phyloP scores from a whole-genome alignment of 441 rosid species.

The Euphorbia corollata region DNA sequence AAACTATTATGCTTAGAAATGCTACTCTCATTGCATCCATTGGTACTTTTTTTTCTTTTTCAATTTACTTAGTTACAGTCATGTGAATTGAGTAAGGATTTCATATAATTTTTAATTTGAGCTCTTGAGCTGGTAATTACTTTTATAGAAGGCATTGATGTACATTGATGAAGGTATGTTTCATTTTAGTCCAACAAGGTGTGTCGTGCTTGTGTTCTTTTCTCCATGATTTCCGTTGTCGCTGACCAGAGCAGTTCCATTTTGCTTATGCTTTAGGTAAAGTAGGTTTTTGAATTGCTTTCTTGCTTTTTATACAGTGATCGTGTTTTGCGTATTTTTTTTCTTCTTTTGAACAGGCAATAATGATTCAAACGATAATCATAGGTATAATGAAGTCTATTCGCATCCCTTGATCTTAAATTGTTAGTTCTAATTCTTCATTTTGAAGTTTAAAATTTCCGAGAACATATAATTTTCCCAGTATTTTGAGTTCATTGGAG shows the following conservation, averaged over 20 bases:
- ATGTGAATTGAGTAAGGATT: not conserved
- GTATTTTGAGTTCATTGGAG: not conserved
- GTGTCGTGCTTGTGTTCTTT: too few relatives aligned
- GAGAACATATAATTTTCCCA: not conserved
- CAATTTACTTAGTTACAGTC: not conserved
- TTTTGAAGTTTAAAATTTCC: not conserved
- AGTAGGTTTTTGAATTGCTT: constrained; percentile 26
- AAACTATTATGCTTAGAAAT: not conserved
- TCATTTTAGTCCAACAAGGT: not conserved
- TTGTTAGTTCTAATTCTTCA: not conserved
- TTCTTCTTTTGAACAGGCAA: not conserved
- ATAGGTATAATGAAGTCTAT: constrained; percentile 29
- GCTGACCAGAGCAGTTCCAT: constrained; percentile 10
- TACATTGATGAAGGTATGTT: constrained; percentile 8
- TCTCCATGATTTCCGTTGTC: constrained; percentile 12
- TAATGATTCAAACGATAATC: constrained; percentile 13
- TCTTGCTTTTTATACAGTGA: constrained; percentile 37
- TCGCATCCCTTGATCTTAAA: constrained; percentile 16
- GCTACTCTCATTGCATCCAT: constrained; percentile 16
- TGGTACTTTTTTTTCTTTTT: constrained; percentile 8
- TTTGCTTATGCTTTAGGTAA: constrained; percentile 35
- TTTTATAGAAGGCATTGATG: not conserved
- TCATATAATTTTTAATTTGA: not conserved
- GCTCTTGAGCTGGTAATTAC: not conserved
- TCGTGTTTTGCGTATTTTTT: constrained; percentile 30